Base-by-base conservation (phyloP, 108 stramenopile species). In the Cyclotella sp. region DNA sequence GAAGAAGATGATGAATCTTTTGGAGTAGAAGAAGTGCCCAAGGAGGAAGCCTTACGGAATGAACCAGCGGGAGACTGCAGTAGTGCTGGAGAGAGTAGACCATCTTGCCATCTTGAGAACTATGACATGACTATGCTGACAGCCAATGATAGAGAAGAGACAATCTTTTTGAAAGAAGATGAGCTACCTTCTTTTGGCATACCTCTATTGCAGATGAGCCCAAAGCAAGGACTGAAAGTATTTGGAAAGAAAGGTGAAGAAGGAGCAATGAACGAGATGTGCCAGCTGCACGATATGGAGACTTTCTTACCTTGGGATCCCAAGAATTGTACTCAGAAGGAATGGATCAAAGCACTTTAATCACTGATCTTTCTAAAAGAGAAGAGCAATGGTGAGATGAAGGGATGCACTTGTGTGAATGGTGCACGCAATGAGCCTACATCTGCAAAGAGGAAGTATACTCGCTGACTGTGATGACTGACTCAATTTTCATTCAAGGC, bases 301-400 rank as follows among this genome's bases (percentile, higher is more conserved):
- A 79, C 76, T 0, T 65, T 88, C 34, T 59, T 78, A 27, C 77
- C 81, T 0, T 24, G 53, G n/a, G 26, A 85, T 49, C n/a, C 53
- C 0, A 45, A 30, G 0, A 28, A 55, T 9, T 71, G 85, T 10
- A 76, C 65, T 0, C 12, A 26, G n/a, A 77, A 85, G 28, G 76
- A 88, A 40, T 29, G 49, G 11, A 46, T 39, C 7, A 53, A 54
- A 15, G 74, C 87, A 1, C 75, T 88, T 58, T 88, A 6, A n/a
- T n/a, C n/a, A n/a, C n/a, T n/a, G n/a, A n/a, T n/a, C n/a, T n/a
- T n/a, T n/a, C n/a, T n/a, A n/a, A 88, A 83, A 44, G 46, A 84
- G 47, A 88, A 84, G 41, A 43, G 76, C 12, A 68, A 54, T 42
- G 81, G 84, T 27, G 54, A 29, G 4, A 79, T 85, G 44, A 89